A percentile compares a stretch with the other conserved stretches of the same genome.
phyloP scores from a whole-genome alignment of 1,284 basidiomycete species.

The Malassezia brasiliensis region DNA sequence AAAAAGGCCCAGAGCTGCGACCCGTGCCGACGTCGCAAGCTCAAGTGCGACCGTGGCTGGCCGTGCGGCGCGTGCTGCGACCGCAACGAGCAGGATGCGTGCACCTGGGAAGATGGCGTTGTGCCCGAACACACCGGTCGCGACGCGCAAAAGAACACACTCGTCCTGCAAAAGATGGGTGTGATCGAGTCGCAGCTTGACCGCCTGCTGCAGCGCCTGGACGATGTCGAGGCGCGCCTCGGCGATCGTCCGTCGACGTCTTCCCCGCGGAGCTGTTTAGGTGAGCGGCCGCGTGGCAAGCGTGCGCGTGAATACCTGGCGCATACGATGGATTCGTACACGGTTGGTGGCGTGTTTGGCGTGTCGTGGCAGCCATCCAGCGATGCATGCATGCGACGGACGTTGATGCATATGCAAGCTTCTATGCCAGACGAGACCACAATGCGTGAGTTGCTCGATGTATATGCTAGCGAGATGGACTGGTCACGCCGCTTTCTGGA shows the following conservation, averaged over 20 bases:
- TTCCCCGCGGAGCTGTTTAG: not conserved
- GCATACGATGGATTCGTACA: not conserved
- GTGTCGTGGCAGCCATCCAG: conserved; percentile 20
- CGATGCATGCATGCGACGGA: conserved; percentile 20
- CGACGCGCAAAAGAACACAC: conserved; percentile 19
- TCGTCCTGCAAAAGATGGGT: conserved; percentile 27
- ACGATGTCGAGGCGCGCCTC: not conserved
- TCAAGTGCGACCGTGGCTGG: conserved; percentile 38
- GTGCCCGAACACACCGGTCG: conserved; percentile 30
- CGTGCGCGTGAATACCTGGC: not conserved
- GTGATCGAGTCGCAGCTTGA: conserved; percentile 30
- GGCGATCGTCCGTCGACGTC: not conserved
- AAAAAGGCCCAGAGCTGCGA: conserved; percentile 42
- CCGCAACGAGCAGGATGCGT: conserved; percentile 36
- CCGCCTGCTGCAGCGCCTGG: conserved; percentile 23
- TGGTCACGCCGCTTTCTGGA: conserved; percentile 26
- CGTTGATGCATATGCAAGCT: conserved; percentile 22
- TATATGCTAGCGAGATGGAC: conserved; percentile 27
- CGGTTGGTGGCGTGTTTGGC: conserved; percentile 27
- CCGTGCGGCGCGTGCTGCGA: conserved; percentile 46
- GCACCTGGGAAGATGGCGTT: conserved; percentile 37
- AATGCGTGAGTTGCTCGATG: conserved; percentile 19
- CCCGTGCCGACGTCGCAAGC: conserved; percentile 34
- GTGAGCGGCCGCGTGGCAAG: too few species aligned
- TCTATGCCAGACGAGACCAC: conserved; percentile 20